A percentile compares a stretch with the other conserved stretches of the same genome.
These are phyloP conservation scores for Cladophialophora carrionii DNA, from an alignment of 2,329 filamentous ascomycete species.

Conservation along the genomic window DNA sequence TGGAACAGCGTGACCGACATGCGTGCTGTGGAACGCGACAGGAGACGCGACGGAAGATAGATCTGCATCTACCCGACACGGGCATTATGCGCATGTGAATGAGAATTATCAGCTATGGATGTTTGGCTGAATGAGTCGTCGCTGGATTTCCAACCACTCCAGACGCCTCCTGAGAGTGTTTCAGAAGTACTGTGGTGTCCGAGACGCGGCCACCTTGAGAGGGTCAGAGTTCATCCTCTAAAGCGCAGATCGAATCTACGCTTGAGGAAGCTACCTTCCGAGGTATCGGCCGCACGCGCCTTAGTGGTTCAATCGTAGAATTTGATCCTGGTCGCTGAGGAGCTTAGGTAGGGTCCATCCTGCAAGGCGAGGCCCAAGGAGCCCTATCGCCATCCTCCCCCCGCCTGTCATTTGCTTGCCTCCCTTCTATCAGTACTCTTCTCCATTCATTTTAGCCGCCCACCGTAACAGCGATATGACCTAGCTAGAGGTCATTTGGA, in stretches of 20 bases:
- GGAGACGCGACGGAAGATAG: neutral
- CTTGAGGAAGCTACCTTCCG: neutral
- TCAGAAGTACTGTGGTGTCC: conserved; percentile 16
- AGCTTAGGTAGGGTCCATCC: neutral
- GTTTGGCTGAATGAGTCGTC: conserved; percentile 7
- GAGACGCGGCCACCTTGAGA: neutral
- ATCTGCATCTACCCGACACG: neutral
- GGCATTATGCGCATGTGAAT: neutral
- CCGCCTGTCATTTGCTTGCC: neutral
- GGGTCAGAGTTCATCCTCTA: neutral
- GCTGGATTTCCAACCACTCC: conserved; percentile 23
- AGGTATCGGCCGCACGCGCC: neutral
- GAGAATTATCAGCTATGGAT: neutral
- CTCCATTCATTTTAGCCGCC: conserved; percentile 17
- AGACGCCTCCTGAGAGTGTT: conserved; percentile 20
- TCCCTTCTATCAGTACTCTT: neutral
- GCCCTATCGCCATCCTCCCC: neutral
- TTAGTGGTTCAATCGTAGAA: conserved; percentile 10
- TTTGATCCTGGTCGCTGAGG: conserved; percentile 1
- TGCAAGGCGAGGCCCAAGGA: neutral
- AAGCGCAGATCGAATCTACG: conserved; percentile 6
- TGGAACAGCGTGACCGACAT: neutral
- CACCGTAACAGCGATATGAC: neutral
- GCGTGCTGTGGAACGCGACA: conserved; percentile 11
- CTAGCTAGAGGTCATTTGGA: neutral